A percentile compares a stretch with the other conserved stretches of the same genome.
Conservation (phyloP, 2,329 filamentous ascomycete genomes). For the Aspergillus quadricinctus region DNA sequence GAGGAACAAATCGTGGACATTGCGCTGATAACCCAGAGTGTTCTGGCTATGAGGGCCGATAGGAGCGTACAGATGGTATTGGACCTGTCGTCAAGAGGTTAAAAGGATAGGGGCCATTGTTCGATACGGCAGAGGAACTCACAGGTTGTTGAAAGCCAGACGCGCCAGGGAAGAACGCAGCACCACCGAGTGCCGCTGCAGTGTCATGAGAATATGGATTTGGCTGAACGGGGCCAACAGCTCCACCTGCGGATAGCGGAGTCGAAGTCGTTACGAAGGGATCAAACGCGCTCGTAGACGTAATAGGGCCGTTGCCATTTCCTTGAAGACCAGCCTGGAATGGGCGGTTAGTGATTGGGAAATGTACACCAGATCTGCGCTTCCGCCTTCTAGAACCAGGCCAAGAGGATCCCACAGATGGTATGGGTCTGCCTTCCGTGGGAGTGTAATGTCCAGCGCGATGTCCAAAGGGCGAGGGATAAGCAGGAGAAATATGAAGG, state of each 20-base stretch:
- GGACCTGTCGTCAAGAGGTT: constrained; percentile 49
- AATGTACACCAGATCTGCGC: constrained; percentile 9
- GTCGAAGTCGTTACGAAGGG: constrained; percentile 61
- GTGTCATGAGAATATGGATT: constrained; percentile 79
- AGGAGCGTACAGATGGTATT: constrained; percentile 91
- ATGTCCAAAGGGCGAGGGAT: constrained; percentile 4
- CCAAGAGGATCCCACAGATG: not conserved
- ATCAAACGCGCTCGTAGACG: constrained; percentile 54
- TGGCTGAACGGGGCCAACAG: constrained; percentile 47
- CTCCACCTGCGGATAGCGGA: constrained; percentile 46
- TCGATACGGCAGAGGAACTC: constrained; percentile 21
- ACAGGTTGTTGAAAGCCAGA: constrained; percentile 62
- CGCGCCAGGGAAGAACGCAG: constrained; percentile 62
- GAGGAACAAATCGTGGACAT: constrained; percentile 87
- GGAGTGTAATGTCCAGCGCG: constrained; percentile 2
- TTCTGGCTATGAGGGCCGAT: constrained; percentile 78
- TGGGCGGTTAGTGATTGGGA: constrained; percentile 14
- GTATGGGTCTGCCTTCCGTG: not conserved
- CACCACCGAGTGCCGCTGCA: constrained; percentile 50
- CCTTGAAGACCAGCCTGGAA: constrained; percentile 33
- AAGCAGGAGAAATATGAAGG: not conserved
- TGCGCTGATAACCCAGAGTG: constrained; percentile 77
- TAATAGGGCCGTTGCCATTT: constrained; percentile 49
- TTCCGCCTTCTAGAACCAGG: constrained; percentile 1
- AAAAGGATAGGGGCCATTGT: not conserved